Base-by-base conservation (phyloP, 129 eudicot genomes). In the Artemisia annua region DNA sequence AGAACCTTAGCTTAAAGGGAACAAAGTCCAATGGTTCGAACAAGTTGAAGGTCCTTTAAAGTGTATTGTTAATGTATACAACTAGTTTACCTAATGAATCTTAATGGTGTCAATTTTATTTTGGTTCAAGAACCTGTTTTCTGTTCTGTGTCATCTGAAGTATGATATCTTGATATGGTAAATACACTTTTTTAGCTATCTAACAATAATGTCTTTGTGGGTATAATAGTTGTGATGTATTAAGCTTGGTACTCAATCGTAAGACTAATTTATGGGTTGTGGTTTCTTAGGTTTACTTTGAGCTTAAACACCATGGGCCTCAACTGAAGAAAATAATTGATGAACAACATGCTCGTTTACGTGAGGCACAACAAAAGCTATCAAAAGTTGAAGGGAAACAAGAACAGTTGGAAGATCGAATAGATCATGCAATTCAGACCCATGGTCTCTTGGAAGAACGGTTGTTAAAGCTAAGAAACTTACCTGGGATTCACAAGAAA, bases 281-380 rank as follows among this genome's bases (percentile, higher is more conserved):
- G 74, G 77, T 56, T 78, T 63, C 55, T 63, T 69, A 94, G 98
- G 98, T 94, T 69, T 85, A 81, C 83, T 87, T 94, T 81, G 98
- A 94, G 78, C 96, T 94, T 65, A 87, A 87, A 82, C 93, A 87
- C 81, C 98, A 90, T 78, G 96, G 91, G 11, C 96, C 98, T 20
- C 97, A 90, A 60, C 71, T 86, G 57, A 90, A 90, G 82, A 86
- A 84, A 66, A 87, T 86, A 48, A 75, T 94, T 28, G 89, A 90
- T 30, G 86, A 82, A 63, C 91, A 87, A 75, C 85, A 80, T 81
- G 56, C 87, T 63, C 96, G 91, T 53, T 72, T 90, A 67, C 84
- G 61, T 4, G 92, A 90, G 54, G 85, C 83, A 64, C 86, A 88
- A 71, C 86, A 86, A 75, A 90, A 88, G 84, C 88, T 94, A 39